Conservation (phyloP, 768 basidiomycete species). For the Leccinellum luteum region DNA sequence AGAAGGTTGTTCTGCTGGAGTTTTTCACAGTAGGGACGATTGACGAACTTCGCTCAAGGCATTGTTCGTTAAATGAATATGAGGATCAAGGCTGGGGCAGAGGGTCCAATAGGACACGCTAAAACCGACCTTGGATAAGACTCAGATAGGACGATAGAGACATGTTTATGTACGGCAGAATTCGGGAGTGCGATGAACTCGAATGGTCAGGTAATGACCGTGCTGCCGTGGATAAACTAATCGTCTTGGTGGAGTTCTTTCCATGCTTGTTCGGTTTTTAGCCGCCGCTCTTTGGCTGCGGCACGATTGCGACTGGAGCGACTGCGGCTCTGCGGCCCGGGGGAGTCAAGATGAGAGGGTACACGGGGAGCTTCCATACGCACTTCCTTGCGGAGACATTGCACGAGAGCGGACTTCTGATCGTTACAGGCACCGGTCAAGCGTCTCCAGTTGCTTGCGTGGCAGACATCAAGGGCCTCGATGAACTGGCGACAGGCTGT, state of each 20-base stretch:
- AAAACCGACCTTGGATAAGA: not conserved
- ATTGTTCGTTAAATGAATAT: slow-evolving; percentile 5
- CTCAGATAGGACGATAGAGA: not conserved
- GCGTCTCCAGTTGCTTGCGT: slow-evolving; percentile 58
- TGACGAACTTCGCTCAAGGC: not conserved
- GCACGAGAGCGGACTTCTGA: slow-evolving; percentile 64
- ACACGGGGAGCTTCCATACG: slow-evolving; percentile 7
- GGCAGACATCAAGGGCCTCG: slow-evolving; percentile 71
- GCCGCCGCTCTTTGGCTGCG: slow-evolving; percentile 52
- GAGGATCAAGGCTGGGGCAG: not conserved
- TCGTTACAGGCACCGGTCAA: slow-evolving; percentile 69
- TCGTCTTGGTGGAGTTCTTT: slow-evolving; percentile 58
- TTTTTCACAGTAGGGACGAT: not conserved
- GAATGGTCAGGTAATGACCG: not conserved
- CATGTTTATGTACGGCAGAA: not conserved
- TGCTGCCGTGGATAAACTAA: slow-evolving; percentile 6
- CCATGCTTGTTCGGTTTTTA: slow-evolving; percentile 57
- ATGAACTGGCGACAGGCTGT: slow-evolving; percentile 76
- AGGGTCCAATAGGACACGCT: slow-evolving; percentile 2
- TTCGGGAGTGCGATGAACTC: not conserved
- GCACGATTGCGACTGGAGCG: slow-evolving; percentile 61
- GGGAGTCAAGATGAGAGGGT: slow-evolving; percentile 1
- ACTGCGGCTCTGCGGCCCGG: slow-evolving; percentile 57
- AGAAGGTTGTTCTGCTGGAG: not conserved
- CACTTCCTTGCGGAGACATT: slow-evolving; percentile 73